Conservation (phyloP, 257 asterid species). For the Mitragyna speciosa region DNA sequence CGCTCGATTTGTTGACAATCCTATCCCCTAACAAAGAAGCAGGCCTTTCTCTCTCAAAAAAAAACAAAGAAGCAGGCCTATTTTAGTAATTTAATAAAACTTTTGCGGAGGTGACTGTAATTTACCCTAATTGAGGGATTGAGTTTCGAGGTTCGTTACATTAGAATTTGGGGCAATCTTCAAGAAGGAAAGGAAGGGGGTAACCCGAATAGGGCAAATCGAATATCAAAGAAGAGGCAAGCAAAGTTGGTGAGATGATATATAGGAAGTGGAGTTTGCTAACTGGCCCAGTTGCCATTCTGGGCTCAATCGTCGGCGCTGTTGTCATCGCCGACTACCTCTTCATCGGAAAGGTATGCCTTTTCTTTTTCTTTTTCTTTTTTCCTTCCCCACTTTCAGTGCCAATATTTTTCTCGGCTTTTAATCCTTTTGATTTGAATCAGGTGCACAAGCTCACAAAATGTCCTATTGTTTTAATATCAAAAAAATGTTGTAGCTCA, state of each 20-base stretch:
- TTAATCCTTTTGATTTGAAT: neutral
- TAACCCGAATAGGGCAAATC: no score
- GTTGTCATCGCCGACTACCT: slow-evolving; percentile 60
- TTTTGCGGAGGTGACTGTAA: neutral
- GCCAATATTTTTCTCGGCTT: neutral
- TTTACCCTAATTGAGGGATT: neutral
- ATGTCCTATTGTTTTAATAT: neutral
- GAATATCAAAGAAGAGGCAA: no score
- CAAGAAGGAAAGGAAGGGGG: neutral
- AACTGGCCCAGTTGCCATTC: slow-evolving; percentile 61
- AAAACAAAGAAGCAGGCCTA: no score
- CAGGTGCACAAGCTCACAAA: neutral
- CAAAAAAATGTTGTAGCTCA: neutral
- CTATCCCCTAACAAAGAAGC: no score
- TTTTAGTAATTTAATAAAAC: neutral
- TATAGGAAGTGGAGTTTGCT: slow-evolving; percentile 80
- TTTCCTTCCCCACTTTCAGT: neutral
- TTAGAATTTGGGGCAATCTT: neutral
- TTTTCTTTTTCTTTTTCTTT: neutral
- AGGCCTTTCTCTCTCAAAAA: no score
- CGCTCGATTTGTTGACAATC: no score
- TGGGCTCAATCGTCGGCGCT: slow-evolving; percentile 59
- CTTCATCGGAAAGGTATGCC: slow-evolving; percentile 58
- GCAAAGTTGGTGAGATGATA: slow-evolving; percentile 42
- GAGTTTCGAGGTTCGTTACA: neutral